These are phyloP conservation scores for Polyplosphaeria fusca DNA, from an alignment of 495 filamentous ascomycete genomes.

Conservation along the genomic window DNA sequence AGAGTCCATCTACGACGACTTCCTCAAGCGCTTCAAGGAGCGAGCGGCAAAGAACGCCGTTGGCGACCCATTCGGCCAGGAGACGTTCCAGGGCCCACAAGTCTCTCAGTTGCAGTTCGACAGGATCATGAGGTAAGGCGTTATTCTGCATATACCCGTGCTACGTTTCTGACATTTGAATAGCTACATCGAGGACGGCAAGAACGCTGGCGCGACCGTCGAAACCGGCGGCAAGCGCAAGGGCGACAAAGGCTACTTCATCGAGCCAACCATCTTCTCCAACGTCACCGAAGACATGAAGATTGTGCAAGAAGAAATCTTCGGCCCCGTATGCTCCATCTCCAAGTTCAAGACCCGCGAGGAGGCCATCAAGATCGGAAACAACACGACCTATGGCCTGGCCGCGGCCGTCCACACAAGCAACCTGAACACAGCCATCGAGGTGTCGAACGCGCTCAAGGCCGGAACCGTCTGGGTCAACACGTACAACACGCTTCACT, in stretches of 20 bases:
- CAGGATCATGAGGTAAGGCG: slow-evolving; percentile 79
- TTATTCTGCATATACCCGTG: background rate
- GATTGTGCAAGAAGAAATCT: slow-evolving; percentile 98
- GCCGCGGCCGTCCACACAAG: slow-evolving; percentile 91
- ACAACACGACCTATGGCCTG: slow-evolving; percentile 74
- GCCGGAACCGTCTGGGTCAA: slow-evolving; percentile 98
- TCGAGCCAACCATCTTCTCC: slow-evolving; percentile 95
- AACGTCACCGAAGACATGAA: slow-evolving; percentile 89
- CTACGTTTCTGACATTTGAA: background rate
- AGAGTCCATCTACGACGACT: slow-evolving; percentile 94
- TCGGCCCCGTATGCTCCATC: slow-evolving; percentile 89
- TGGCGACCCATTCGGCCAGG: slow-evolving; percentile 81
- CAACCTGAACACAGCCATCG: slow-evolving; percentile 88
- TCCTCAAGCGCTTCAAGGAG: slow-evolving; percentile 81
- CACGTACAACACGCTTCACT: slow-evolving; percentile 81
- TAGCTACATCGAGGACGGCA: slow-evolving; percentile 85
- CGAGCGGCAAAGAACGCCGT: slow-evolving; percentile 79
- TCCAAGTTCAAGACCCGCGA: slow-evolving; percentile 90
- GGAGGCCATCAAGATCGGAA: slow-evolving; percentile 77
- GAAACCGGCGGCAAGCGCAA: slow-evolving; percentile 83
- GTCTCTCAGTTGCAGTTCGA: slow-evolving; percentile 94
- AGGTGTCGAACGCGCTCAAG: slow-evolving; percentile 73
- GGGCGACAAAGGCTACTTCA: slow-evolving; percentile 92
- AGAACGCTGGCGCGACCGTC: slow-evolving; percentile 80
- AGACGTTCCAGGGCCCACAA: slow-evolving; percentile 97